Conservation (phyloP, 208 protist genomes). For the Trypanosoma scelopori region DNA sequence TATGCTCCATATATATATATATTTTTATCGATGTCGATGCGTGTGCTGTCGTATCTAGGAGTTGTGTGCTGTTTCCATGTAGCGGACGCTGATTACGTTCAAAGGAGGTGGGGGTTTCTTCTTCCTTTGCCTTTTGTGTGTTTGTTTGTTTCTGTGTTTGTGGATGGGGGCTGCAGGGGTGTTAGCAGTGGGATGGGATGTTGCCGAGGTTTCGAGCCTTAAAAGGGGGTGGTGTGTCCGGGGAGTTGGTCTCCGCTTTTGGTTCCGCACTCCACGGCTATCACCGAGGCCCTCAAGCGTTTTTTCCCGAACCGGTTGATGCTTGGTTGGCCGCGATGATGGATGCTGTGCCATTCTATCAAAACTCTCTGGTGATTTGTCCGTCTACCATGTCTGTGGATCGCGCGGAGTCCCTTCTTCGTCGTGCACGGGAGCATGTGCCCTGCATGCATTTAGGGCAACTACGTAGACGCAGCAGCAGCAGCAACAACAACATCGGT, state of each 20-base stretch:
- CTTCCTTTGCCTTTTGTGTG: neutral
- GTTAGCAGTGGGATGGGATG: constrained; percentile 15
- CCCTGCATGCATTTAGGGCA: constrained; percentile 39
- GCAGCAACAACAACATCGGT: neutral
- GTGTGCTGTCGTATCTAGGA: no score
- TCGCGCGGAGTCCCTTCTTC: constrained; percentile 30
- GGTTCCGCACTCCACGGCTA: constrained; percentile 55
- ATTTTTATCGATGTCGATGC: no score
- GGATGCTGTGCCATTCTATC: constrained; percentile 77
- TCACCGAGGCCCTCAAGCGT: constrained; percentile 33
- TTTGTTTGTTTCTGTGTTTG: constrained; percentile 6
- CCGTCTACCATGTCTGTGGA: constrained; percentile 35
- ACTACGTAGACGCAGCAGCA: constrained; percentile 20
- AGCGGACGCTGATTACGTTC: no score
- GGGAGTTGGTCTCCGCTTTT: constrained; percentile 37
- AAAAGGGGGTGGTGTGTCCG: neutral
- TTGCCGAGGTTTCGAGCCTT: neutral
- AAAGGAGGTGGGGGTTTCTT: constrained; percentile 4
- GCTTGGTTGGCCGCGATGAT: constrained; percentile 70
- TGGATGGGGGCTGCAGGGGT: neutral
- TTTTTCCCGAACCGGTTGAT: constrained; percentile 68
- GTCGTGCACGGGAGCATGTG: constrained; percentile 50
- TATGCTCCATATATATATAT: no score
- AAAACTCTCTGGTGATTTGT: constrained; percentile 62
- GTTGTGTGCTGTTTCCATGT: no score